A percentile compares a stretch with the other conserved stretches of the same genome.
phyloP scores from a whole-genome alignment of 2,329 filamentous ascomycete species.

The Trichoderma pleuroti region DNA sequence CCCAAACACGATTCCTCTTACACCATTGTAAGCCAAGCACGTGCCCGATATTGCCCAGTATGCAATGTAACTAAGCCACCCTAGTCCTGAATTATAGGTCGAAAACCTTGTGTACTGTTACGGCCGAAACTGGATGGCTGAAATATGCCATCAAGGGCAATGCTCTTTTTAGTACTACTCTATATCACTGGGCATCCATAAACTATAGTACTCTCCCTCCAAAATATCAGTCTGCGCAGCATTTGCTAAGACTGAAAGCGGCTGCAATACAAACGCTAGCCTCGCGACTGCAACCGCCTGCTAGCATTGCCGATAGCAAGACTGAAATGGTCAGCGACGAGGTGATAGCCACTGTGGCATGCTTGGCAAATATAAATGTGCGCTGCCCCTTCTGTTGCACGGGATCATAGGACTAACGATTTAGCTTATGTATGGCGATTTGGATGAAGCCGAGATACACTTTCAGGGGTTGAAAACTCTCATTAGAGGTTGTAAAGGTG shows the following conservation, averaged over 20 bases:
- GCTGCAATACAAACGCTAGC: background rate
- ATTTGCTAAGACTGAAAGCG: background rate
- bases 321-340: background rate
- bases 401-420: background rate
- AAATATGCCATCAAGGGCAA: background rate
- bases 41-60: background rate
- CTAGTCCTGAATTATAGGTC: background rate
- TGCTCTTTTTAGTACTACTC: background rate
- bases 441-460: background rate
- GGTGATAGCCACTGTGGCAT: background rate
- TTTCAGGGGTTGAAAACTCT: background rate
- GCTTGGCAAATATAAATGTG: background rate
- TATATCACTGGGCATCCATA: background rate
- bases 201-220: background rate
- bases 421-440: background rate
- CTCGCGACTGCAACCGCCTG: background rate
- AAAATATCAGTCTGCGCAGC: background rate
- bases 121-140: slow-evolving; percentile 1
- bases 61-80: background rate
- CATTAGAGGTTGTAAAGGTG: background rate
- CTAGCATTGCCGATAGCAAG: background rate
- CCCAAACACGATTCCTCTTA: background rate
- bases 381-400: background rate
- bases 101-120: background rate
- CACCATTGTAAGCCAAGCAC: background rate